Evolutionary conservation across 345 rosid species (phyloP).

Genomic region (Triadica sebifera): DNA sequence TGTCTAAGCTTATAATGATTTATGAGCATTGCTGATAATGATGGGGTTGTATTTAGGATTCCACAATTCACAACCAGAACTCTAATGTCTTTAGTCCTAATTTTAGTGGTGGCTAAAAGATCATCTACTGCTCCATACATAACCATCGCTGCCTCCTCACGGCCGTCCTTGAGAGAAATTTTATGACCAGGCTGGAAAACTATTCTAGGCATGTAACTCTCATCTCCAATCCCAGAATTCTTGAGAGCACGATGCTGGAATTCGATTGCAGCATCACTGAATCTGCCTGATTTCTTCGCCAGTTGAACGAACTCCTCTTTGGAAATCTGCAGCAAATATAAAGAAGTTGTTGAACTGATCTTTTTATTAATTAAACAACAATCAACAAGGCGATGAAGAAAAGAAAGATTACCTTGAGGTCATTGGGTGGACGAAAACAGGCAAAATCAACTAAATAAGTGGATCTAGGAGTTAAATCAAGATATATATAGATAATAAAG

Average conservation of each 20-base stretch:
- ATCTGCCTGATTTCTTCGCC: conserved; percentile 57
- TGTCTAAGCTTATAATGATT: conserved; percentile 68
- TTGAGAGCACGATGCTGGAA: conserved; percentile 46
- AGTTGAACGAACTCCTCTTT: conserved; percentile 52
- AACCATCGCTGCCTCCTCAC: conserved; percentile 72
- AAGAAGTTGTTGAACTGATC: neutral
- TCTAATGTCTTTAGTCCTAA: conserved; percentile 46
- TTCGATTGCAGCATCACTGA: conserved; percentile 46
- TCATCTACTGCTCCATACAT: conserved; percentile 60
- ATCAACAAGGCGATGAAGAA: neutral
- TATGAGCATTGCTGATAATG: conserved; percentile 65
- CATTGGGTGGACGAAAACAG: conserved; percentile 61
- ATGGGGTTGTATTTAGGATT: conserved; percentile 63
- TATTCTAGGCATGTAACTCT: conserved; percentile 55
- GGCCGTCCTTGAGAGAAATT: conserved; percentile 44
- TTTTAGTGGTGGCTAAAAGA: conserved; percentile 51
- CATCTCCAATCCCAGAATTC: conserved; percentile 73
- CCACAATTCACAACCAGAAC: conserved; percentile 69
- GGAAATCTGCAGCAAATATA: conserved; percentile 37
- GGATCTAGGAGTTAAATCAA: conserved; percentile 42
- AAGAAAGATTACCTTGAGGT: conserved; percentile 51
- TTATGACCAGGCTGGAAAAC: conserved; percentile 44
- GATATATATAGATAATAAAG: conserved; percentile 33
- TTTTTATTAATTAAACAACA: neutral
- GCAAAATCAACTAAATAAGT: conserved; percentile 58